A percentile compares a stretch with the other conserved stretches of the same genome.
Evolutionary conservation across 2,329 filamentous ascomycete species (phyloP).

Genomic region (Botryotinia convoluta): DNA sequence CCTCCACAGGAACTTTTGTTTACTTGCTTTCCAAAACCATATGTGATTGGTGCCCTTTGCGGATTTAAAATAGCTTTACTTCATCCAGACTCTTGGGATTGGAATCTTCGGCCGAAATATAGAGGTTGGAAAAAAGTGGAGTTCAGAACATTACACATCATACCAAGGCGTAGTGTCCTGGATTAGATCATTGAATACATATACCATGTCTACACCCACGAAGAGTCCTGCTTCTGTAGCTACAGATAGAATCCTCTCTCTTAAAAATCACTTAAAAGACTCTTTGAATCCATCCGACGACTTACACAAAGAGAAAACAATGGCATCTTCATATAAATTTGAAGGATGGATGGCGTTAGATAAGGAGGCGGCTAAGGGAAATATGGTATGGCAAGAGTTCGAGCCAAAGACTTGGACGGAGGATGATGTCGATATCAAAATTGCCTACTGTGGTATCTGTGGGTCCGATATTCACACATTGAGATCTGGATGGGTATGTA

Average conservation of each 20-base stretch:
- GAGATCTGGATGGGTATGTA: conserved; percentile 34
- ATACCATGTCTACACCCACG: conserved; percentile 28
- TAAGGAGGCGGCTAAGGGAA: conserved; percentile 36
- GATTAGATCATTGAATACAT: neutral
- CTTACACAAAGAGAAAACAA: conserved; percentile 28
- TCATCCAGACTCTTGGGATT: neutral
- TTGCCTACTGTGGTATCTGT: conserved; percentile 52
- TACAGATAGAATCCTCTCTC: conserved; percentile 24
- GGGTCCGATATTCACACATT: conserved; percentile 41
- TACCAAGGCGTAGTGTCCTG: neutral
- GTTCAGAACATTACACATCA: neutral
- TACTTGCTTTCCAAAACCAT: neutral
- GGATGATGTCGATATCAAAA: conserved; percentile 50
- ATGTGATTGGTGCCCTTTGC: conserved; percentile 1
- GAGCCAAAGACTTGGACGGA: conserved; percentile 50
- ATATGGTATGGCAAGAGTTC: conserved; percentile 42
- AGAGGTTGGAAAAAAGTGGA: neutral
- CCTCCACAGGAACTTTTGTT: neutral
- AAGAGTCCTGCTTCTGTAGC: conserved; percentile 27
- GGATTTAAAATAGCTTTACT: neutral
- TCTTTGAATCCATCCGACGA: conserved; percentile 28
- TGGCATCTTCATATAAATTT: conserved; percentile 39
- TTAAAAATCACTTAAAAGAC: conserved; percentile 31
- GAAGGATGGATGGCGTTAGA: conserved; percentile 42
- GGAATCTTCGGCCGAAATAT: neutral